These are phyloP conservation scores for Tetradesmus obliquus DNA, from an alignment of 139 green algal genomes.

Conservation along the genomic window DNA sequence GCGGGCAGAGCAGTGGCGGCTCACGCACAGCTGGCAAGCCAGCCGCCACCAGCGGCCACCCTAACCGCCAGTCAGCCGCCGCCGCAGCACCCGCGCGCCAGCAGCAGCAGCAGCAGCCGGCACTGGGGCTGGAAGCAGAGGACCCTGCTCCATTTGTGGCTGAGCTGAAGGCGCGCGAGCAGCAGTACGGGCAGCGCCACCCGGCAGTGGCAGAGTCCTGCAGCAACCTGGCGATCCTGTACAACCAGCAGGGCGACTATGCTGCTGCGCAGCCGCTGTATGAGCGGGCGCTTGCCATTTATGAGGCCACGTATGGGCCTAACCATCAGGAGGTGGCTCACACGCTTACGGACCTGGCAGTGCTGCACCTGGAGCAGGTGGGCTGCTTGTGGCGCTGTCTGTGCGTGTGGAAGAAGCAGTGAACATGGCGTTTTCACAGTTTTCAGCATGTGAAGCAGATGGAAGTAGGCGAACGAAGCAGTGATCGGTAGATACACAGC, in stretches of 20 bases:
- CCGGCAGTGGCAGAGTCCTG: conserved; percentile 79
- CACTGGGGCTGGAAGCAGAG: conserved; percentile 43
- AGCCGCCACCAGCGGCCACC: conserved; percentile 26
- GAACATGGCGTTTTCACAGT: not conserved
- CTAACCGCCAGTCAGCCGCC: conserved; percentile 26
- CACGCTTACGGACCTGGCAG: conserved; percentile 92
- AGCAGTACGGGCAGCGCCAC: conserved; percentile 64
- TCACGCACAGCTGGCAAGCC: conserved; percentile 21
- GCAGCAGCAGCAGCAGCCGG: conserved; percentile 25
- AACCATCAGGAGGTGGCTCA: conserved; percentile 90
- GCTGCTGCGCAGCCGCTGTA: conserved; percentile 84
- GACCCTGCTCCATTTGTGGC: conserved; percentile 66
- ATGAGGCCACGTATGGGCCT: conserved; percentile 74
- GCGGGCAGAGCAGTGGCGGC: not conserved
- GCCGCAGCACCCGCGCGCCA: conserved; percentile 41
- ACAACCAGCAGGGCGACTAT: conserved; percentile 72
- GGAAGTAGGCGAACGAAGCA: not conserved
- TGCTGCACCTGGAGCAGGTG: conserved; percentile 91
- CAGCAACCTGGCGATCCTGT: conserved; percentile 87
- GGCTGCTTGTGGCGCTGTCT: not conserved
- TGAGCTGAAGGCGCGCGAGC: conserved; percentile 71
- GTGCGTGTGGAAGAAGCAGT: not conserved
- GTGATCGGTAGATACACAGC: not conserved
- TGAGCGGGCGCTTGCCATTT: conserved; percentile 86
- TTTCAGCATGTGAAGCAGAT: not conserved